Percentiles rank a stretch among this genome's conserved stretches.
Conservation (phyloP, 441 rosid species). For the Pelargonium citronellum region DNA sequence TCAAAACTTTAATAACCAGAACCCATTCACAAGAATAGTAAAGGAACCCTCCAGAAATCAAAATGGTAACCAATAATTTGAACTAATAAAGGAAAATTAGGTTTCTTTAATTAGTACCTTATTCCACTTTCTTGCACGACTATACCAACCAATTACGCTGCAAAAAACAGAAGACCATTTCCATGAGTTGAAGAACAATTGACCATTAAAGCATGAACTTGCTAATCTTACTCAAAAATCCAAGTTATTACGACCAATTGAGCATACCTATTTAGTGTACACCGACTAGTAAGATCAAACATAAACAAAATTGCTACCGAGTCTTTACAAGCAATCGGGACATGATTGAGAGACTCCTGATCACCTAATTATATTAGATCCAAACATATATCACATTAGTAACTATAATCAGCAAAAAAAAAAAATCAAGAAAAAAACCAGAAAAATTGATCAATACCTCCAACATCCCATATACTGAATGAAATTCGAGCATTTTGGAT, state of each 20-base stretch:
- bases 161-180: background rate
- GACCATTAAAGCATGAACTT: too few species aligned
- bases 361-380: constrained; percentile 38
- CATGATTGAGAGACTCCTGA: constrained; percentile 36
- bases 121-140: constrained; percentile 66
- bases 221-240: background rate
- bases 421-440: too few species aligned
- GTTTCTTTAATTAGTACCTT: constrained; percentile 37
- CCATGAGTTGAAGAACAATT: background rate
- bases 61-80: too few species aligned
- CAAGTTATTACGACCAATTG: background rate
- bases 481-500: constrained; percentile 73
- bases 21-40: background rate
- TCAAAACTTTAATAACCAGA: background rate
- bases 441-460: constrained; percentile 34
- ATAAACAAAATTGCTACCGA: constrained; percentile 72
- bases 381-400: background rate
- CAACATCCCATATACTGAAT: constrained; percentile 72
- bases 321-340: constrained; percentile 65
- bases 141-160: constrained; percentile 73
- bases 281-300: constrained; percentile 74
- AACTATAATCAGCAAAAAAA: background rate
- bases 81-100: too few species aligned
- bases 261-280: constrained; percentile 56
- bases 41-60: background rate